Evolutionary conservation across 768 basidiomycete genomes (phyloP).

Genomic region (Austroboletus festivus): DNA sequence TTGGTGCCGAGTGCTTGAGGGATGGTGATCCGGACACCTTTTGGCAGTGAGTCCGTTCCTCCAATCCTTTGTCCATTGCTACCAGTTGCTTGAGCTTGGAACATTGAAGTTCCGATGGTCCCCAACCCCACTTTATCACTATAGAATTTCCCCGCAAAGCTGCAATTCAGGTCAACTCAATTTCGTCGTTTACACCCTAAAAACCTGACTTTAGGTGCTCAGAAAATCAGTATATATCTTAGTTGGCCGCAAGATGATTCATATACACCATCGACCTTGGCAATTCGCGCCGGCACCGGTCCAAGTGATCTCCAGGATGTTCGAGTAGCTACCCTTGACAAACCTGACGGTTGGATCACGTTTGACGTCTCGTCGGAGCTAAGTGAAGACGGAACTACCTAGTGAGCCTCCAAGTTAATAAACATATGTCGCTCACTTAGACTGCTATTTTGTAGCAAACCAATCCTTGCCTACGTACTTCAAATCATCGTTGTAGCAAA

Average conservation of each 20-base stretch:
- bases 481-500: slow-evolving; percentile 90
- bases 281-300: slow-evolving; percentile 89
- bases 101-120: slow-evolving; percentile 85
- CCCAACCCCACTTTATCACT: slow-evolving; percentile 95
- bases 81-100: not conserved
- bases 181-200: not conserved
- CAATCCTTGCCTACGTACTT: slow-evolving; percentile 84
- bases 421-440: not conserved
- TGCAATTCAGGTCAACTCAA: slow-evolving; percentile 67
- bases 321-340: slow-evolving; percentile 76
- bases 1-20: slow-evolving; percentile 87
- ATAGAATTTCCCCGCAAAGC: slow-evolving; percentile 90
- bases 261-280: slow-evolving; percentile 90
- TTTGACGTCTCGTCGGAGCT: slow-evolving; percentile 81
- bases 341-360: slow-evolving; percentile 93
- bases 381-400: slow-evolving; percentile 73
- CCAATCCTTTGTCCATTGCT: not conserved
- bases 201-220: slow-evolving; percentile 3
- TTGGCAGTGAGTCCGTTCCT: slow-evolving; percentile 79
- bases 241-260: slow-evolving; percentile 88
- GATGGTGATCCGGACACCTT: slow-evolving; percentile 91
- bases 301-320: slow-evolving; percentile 92
- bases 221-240: slow-evolving; percentile 88
- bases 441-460: slow-evolving; percentile 51
- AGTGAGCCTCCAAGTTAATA: slow-evolving; percentile 45